Evolutionary conservation across 805 yeast genomes (phyloP), one percentile per base, ranked within the genome.

Genomic region (Candida ponderosae): DNA sequence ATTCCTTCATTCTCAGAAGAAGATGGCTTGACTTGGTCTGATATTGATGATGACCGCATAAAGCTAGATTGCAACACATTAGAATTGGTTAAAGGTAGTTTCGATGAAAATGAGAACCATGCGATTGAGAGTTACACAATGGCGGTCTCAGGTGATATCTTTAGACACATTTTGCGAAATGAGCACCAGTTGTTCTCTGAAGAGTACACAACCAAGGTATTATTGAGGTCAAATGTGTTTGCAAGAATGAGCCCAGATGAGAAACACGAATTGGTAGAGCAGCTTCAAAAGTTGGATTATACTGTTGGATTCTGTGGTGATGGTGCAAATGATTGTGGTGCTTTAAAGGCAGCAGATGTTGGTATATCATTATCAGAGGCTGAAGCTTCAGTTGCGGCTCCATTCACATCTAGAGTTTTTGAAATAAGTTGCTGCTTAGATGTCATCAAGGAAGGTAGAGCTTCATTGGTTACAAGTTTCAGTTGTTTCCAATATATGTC

Each of bases 161-260:
- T 93, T 65, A 75, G 95, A 41, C 76, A 75, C 48, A 60, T 93
- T 14, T 68, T 90, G 44, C 81, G 59, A 29, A 55, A 57, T 29
- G 62, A 61, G 18, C 43, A 32, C 34, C 52, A 45, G 17, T 18
- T 37, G 9, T 40, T 47, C 50, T 35, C 63, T 44, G 59, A 63
- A 15, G 56, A 52, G 2, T 68, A 65, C 54, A 73, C 71, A 30
- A 74, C 74, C 34, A 66, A 64, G 19, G 70, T 93, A 56, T 66
- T 93, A 38, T 65, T 87, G 65, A 77, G 74, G 43, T 78, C 88
- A 40, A 74, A 79, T 32, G 74, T 93, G 4, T 93, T 80, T 63
- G 97, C 99, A 0, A 70, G 99, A 45, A 93, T 93, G 99, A 89
- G 97, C 0, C 99, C 99, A 0, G 98, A 94, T 59, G 99, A 93